Base-by-base conservation (phyloP, 352 stramenopile genomes). In the Aphanomyces cochlioides region DNA sequence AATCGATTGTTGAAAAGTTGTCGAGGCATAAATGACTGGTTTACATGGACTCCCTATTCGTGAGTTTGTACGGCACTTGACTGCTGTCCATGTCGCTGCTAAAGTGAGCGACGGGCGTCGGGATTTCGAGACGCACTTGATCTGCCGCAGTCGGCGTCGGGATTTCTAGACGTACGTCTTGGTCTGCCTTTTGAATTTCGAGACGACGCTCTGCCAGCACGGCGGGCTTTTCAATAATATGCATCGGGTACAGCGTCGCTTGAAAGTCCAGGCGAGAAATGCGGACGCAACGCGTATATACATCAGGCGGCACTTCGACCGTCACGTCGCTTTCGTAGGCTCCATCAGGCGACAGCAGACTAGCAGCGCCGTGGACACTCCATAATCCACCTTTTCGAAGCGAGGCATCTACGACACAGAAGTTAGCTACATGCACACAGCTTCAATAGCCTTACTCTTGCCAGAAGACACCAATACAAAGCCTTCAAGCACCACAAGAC, bases 211-310 rank as follows among this genome's bases (percentile, higher is more conserved):
- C 43, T 8, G 28, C 43, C 19, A 70, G 47, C 36, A 70, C 47
- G 39, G 19, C 48, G 5, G 64, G n/a, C 5, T 63, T 40, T 19
- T 61, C 47, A 5, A 38, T 50, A 21, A 70, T 61, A 8, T 61
- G 64, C 64, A 70, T 70, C 15, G 64, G 64, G 48, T 63, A 70
- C 17, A 70, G 21, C 36, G 64, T 70, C 39, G 64, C 13, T 63
- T 70, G 64, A 37, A 70, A 70, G 17, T 70, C 64, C 4, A 70
- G 43, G 28, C 53, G 64, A 10, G 64, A 41, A 34, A 70, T 61
- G 54, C 64, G 64, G 21, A 70, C 10, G 15, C 15, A 40, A 15
- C 47, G 64, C 17, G 61, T 50, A 43, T 70, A 41, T 5, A 54
- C 54, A 36, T 70, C 54, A 3, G 4, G 7, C 3, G 64, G 64